Evolutionary conservation across 805 yeast species (phyloP), one percentile per base, ranked within the genome.

Genomic region (Lipomyces japonicus): DNA sequence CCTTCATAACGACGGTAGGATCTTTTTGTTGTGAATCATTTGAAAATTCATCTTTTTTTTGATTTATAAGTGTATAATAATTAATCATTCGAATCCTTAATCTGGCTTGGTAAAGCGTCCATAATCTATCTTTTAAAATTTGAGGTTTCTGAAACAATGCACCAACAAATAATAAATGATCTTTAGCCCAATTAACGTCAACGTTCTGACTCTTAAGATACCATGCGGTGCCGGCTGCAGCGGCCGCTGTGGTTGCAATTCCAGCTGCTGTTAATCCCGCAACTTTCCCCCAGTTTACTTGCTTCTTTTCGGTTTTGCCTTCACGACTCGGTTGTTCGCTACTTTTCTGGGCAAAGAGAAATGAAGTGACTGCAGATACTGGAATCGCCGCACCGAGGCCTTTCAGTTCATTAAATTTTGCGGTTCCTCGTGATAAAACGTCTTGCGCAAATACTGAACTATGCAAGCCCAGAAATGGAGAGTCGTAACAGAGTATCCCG

Each of bases 151-250:
- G 39, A n/a, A 55, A 53, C 3, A 55, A 24, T 9, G 58, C 48
- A 6, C 51, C 50, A 19, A 52, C 59, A 42, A 55, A 55, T 2
- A 24, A 38, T 2, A 55, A 37, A 46, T 55, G 59, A 32, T 48
- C 53, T 16, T 48, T 45, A 2, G 51, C 59, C 59, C 59, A 55
- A 30, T 41, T 44, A 12, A 42, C 10, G 23, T 55, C 58, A 38
- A 55, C 39, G 14, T 53, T 44, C 34, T 55, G 47, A 16, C 49
- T 43, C 39, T 55, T 55, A 26, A 53, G 24, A 30, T 55, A 55
- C 58, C 53, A 48, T 26, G 53, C 57, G 21, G 58, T 47, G 14
- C 58, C 58, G 10, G 53, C 58, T 3, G 50, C 54, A 19, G 53
- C 59, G 2, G 53, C 58, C 2, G 59, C 59, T 2, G 59, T 46